These are phyloP conservation scores for Lepraria neglecta DNA, from an alignment of 495 filamentous ascomycete genomes.

Conservation along the genomic window DNA sequence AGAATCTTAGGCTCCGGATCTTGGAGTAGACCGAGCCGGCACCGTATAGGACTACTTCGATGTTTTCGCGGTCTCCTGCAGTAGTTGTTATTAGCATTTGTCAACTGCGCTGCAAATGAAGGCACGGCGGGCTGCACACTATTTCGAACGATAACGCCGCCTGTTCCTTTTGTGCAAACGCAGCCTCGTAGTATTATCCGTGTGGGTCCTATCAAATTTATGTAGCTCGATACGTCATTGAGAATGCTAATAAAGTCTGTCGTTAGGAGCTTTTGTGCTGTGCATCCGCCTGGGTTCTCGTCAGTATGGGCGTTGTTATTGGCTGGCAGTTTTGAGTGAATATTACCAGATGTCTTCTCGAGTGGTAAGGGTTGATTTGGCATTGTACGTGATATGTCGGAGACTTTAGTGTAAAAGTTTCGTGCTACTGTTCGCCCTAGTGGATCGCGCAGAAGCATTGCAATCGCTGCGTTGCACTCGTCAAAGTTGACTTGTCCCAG, in stretches of 20 bases:
- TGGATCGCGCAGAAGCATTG: slow-evolving; percentile 7
- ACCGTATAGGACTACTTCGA: slow-evolving; percentile 6
- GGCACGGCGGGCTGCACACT: not conserved
- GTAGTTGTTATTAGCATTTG: not conserved
- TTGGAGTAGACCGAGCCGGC: not conserved
- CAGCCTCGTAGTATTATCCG: not conserved
- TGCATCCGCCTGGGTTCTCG: not conserved
- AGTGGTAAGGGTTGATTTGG: not conserved
- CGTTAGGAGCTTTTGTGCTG: not conserved
- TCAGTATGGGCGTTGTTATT: too few species aligned
- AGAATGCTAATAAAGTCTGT: slow-evolving; percentile 2
- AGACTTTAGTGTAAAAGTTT: not conserved
- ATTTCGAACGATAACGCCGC: not conserved
- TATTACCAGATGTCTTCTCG: not conserved
- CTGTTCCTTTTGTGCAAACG: not conserved
- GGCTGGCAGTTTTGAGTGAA: not conserved
- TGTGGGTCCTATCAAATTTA: not conserved
- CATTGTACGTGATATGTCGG: not conserved
- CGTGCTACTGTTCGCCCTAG: not conserved
- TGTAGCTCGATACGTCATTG: not conserved
- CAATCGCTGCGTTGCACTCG: slow-evolving; percentile 1
- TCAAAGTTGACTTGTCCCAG: not conserved
- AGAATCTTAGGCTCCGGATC: not conserved
- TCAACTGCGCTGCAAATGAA: not conserved
- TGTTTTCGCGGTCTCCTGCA: not conserved